A percentile compares a stretch with the other conserved stretches of the same genome.
Evolutionary conservation across 2,329 filamentous ascomycete genomes (phyloP).

Genomic region (Stagonosporopsis cucurbitacearum): DNA sequence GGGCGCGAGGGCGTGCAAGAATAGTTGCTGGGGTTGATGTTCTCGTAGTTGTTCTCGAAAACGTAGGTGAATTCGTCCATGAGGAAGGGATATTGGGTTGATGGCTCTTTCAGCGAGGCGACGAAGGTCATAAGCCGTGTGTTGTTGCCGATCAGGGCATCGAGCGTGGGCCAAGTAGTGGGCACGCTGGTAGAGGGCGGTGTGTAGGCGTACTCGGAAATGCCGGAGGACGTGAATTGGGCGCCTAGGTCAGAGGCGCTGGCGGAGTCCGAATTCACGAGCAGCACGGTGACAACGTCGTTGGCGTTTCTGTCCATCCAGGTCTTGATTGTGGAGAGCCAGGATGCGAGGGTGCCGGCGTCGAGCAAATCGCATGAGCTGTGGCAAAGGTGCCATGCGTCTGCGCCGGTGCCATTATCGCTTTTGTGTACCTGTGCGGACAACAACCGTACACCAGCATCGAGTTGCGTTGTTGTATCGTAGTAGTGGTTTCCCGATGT

Average conservation of each 20-base stretch:
- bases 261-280: conserved; percentile 73
- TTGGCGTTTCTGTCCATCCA: conserved; percentile 75
- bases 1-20: conserved; percentile 76
- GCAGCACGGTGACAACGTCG: conserved; percentile 76
- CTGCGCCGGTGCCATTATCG: conserved; percentile 41
- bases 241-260: conserved; percentile 61
- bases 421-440: conserved; percentile 74
- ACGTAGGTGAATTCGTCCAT: conserved; percentile 69
- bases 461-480: conserved; percentile 72
- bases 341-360: conserved; percentile 68
- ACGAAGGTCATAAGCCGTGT: conserved; percentile 74
- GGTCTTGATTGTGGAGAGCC: conserved; percentile 67
- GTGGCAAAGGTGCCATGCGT: conserved; percentile 72
- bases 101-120: conserved; percentile 54
- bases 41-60: conserved; percentile 76
- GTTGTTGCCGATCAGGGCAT: conserved; percentile 68
- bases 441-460: conserved; percentile 74
- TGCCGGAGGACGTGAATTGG: conserved; percentile 57
- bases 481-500: conserved; percentile 74
- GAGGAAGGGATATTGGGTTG: conserved; percentile 60
- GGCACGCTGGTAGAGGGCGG: conserved; percentile 52
- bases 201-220: conserved; percentile 65
- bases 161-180: conserved; percentile 73
- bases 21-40: conserved; percentile 68
- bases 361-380: conserved; percentile 71